Conservation (phyloP, 768 basidiomycete genomes). For the Dioszegia crocea region DNA sequence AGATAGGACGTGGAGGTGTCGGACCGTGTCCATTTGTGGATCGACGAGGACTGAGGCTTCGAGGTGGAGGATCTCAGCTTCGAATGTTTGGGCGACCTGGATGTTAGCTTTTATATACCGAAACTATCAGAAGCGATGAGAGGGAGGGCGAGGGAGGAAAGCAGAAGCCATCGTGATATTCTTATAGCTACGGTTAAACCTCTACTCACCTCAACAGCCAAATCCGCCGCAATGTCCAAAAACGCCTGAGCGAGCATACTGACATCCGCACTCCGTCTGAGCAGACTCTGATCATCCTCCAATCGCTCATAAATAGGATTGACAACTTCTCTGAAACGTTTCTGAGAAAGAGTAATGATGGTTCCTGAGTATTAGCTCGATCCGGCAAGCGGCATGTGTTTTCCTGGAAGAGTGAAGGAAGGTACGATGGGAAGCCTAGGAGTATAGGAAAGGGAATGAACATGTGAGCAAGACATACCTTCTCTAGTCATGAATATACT, state of each 20-base stretch:
- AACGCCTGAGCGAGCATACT: conserved; percentile 49
- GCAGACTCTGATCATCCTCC: conserved; percentile 41
- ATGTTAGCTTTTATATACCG: background rate
- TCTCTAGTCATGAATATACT: conserved; percentile 48
- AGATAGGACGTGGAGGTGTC: conserved; percentile 47
- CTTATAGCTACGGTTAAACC: too few species aligned
- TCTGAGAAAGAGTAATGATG: conserved; percentile 38
- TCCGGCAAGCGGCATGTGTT: background rate
- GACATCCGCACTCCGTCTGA: conserved; percentile 44
- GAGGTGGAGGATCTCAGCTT: conserved; percentile 47
- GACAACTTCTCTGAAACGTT: conserved; percentile 33
- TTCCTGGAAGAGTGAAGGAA: background rate
- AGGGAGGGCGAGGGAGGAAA: too few species aligned
- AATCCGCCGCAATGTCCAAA: conserved; percentile 47
- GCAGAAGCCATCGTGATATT: too few species aligned
- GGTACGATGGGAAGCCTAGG: background rate
- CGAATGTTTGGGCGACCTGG: conserved; percentile 47
- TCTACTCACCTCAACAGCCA: conserved; percentile 38
- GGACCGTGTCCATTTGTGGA: conserved; percentile 45
- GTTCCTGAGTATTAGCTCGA: conserved; percentile 26
- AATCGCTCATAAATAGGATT: conserved; percentile 44
- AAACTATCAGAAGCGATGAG: too few species aligned
- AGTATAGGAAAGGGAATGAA: background rate
- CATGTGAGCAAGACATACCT: conserved; percentile 29
- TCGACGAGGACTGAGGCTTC: conserved; percentile 48